phyloP scores from a whole-genome alignment of 192 early-diverging fungal species.

The Mortierella hygrophila region DNA sequence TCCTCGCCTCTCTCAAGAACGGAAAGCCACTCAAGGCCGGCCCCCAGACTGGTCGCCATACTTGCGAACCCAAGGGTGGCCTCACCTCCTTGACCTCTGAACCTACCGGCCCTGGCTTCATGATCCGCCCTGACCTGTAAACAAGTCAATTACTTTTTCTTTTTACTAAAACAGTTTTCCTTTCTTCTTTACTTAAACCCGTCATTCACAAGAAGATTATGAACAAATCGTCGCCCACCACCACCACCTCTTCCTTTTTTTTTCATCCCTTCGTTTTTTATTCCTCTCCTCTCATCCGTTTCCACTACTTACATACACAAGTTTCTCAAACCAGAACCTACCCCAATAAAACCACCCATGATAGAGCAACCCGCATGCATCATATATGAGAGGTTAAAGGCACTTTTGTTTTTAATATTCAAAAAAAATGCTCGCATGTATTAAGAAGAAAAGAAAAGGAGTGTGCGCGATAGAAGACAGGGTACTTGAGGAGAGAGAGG shows the following conservation, averaged over 20 bases:
- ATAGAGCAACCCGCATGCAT: neutral
- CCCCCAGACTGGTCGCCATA: slow-evolving; percentile 86
- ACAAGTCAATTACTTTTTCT: neutral
- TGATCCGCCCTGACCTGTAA: slow-evolving; percentile 84
- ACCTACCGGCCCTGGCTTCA: slow-evolving; percentile 94
- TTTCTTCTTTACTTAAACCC: neutral
- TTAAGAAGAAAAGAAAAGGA: too few species aligned
- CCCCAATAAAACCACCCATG: neutral
- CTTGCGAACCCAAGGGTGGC: slow-evolving; percentile 88
- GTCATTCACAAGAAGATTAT: neutral
- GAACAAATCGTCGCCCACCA: neutral
- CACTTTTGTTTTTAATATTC: too few species aligned
- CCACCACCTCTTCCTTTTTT: neutral
- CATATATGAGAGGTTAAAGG: too few species aligned
- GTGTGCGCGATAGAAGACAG: too few species aligned
- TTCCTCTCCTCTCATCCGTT: neutral
- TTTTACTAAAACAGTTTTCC: neutral
- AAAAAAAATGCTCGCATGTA: too few species aligned
- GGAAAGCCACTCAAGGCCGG: slow-evolving; percentile 85
- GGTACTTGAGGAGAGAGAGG: neutral
- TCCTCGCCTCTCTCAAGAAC: slow-evolving; percentile 88
- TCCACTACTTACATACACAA: neutral
- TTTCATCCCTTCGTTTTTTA: neutral
- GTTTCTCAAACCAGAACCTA: too few species aligned
- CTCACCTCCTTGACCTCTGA: slow-evolving; percentile 88